Percentiles rank a stretch among this genome's conserved stretches.
Conservation (phyloP, 2,329 filamentous ascomycete species). For the Paracamarosporium sp. region DNA sequence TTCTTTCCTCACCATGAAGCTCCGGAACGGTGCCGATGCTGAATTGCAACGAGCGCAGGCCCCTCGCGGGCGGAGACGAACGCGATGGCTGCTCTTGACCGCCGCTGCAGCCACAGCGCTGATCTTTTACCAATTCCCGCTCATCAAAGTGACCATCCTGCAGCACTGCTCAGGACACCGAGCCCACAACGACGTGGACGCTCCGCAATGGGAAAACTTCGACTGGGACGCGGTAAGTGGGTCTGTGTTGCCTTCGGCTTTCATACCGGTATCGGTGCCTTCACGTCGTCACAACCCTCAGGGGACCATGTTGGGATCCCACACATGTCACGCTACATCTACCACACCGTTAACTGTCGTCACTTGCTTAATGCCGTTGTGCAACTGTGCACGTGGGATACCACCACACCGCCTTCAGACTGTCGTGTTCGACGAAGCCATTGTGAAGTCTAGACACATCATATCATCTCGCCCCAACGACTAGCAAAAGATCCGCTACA, state of each 20-base stretch:
- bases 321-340: conserved; percentile 3
- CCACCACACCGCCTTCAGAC: not conserved
- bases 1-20: conserved; percentile 3
- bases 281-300: not conserved
- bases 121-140: not conserved
- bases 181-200: not conserved
- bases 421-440: not conserved
- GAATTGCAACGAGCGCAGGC: not conserved
- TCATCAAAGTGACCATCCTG: not conserved
- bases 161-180: not conserved
- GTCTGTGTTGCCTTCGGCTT: not conserved
- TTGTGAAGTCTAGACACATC: not conserved
- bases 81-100: not conserved
- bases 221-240: conserved; percentile 10
- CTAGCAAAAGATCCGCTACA: not conserved
- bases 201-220: not conserved
- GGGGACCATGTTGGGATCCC: not conserved
- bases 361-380: not conserved
- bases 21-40: not conserved
- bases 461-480: not conserved
- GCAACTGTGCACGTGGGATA: not conserved
- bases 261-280: conserved; percentile 1
- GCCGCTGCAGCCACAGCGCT: not conserved
- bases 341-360: not conserved
- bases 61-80: not conserved